Evolutionary conservation across 257 asterid species (phyloP).

Genomic region (Solanum appendiculatum): DNA sequence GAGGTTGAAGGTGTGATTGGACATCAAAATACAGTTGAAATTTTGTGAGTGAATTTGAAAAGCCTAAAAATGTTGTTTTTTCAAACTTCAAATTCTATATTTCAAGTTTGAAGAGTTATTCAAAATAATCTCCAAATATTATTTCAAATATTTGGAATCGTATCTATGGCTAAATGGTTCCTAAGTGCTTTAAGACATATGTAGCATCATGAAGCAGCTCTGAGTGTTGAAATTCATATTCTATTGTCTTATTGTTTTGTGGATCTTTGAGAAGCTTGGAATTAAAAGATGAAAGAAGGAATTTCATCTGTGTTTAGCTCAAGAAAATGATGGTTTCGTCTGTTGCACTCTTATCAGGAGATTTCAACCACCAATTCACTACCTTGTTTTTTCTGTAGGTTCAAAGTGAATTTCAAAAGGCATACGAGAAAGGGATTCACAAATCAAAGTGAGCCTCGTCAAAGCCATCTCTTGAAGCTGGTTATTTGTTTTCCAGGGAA

Average conservation of each 20-base stretch:
- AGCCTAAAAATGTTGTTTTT: not conserved
- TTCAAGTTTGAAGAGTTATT: not conserved
- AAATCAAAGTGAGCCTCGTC: constrained; percentile 72
- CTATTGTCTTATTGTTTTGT: not conserved
- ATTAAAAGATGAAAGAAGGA: not conserved
- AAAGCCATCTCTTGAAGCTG: not conserved
- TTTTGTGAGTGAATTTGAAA: not conserved
- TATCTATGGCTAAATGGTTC: not conserved
- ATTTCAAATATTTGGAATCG: not conserved
- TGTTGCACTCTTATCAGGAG: not conserved
- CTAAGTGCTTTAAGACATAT: not conserved
- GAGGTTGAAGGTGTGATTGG: not conserved
- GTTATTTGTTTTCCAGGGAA: not conserved
- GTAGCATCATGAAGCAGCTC: not conserved
- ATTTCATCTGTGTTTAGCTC: not conserved
- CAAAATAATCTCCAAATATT: not conserved
- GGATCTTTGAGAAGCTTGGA: not conserved
- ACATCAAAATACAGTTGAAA: not conserved
- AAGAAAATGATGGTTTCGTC: not conserved
- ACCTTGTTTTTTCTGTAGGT: constrained; percentile 43
- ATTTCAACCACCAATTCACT: constrained; percentile 10
- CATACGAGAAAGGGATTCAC: constrained; percentile 94
- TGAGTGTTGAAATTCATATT: not conserved
- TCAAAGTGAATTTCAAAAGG: constrained; percentile 96
- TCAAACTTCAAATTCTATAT: not conserved